Conservation (phyloP, 2,329 filamentous ascomycete species). For the Diaporthe vaccinii region DNA sequence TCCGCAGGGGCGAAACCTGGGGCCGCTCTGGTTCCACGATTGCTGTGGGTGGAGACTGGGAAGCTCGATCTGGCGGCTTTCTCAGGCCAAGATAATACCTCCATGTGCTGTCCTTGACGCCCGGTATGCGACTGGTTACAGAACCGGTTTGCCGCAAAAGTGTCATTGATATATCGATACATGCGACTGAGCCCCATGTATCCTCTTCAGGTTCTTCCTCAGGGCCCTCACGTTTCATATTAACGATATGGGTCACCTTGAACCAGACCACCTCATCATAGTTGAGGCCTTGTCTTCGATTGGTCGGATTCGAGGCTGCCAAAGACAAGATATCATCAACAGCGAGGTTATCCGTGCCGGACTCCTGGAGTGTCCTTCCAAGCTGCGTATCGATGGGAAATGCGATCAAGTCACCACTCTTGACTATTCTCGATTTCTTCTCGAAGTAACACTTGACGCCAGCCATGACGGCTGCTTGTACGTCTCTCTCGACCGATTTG, state of each 20-base stretch:
- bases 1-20: slow-evolving; percentile 72
- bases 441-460: slow-evolving; percentile 93
- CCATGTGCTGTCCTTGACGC: slow-evolving; percentile 83
- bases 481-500: slow-evolving; percentile 84
- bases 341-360: slow-evolving; percentile 65
- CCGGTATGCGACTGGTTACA: slow-evolving; percentile 84
- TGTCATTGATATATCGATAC: slow-evolving; percentile 87
- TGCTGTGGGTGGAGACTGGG: slow-evolving; percentile 55
- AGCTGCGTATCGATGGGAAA: slow-evolving; percentile 90
- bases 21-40: slow-evolving; percentile 61
- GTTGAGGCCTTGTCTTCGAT: slow-evolving; percentile 48
- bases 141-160: slow-evolving; percentile 94
- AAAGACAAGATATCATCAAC: slow-evolving; percentile 79
- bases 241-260: slow-evolving; percentile 81
- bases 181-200: slow-evolving; percentile 87
- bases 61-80: slow-evolving; percentile 68
- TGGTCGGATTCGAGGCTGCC: slow-evolving; percentile 55
- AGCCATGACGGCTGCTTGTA: slow-evolving; percentile 88
- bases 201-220: slow-evolving; percentile 75
- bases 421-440: slow-evolving; percentile 83
- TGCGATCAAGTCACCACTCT: slow-evolving; percentile 88
- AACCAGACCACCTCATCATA: slow-evolving; percentile 88
- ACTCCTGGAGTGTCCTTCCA: slow-evolving; percentile 83
- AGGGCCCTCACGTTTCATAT: slow-evolving; percentile 64
- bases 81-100: slow-evolving; percentile 89